These are phyloP conservation scores for Citeromyces nyonsensis DNA, from an alignment of 805 yeast genomes.

Conservation along the genomic window DNA sequence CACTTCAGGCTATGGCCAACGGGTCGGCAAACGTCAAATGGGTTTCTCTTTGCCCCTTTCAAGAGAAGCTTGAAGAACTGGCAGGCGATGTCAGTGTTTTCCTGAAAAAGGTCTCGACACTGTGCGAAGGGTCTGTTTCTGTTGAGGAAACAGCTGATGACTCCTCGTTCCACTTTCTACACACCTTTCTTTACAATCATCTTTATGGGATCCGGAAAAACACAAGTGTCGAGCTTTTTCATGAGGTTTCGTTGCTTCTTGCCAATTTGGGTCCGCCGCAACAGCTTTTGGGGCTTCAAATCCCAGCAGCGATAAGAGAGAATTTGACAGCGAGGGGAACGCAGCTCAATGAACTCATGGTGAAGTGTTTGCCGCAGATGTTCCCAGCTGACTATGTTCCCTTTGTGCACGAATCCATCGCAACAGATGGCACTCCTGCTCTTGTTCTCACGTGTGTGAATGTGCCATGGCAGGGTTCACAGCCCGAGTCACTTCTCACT, in stretches of 20 bases:
- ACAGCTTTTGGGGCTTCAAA: constrained; percentile 9
- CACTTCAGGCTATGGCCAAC: constrained; percentile 77
- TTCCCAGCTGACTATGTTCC: constrained; percentile 20
- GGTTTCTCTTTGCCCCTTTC: not conserved
- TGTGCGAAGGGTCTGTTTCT: too few species aligned
- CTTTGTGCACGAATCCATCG: constrained; percentile 46
- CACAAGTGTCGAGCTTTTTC: too few species aligned
- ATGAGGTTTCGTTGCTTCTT: too few species aligned
- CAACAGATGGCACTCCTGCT: constrained; percentile 61
- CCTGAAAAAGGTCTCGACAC: too few species aligned
- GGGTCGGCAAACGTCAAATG: constrained; percentile 33
- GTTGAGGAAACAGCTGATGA: too few species aligned
- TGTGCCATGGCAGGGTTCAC: constrained; percentile 16
- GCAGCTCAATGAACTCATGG: constrained; percentile 60
- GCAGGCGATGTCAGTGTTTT: not conserved
- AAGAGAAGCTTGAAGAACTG: not conserved
- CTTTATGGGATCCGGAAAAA: too few species aligned
- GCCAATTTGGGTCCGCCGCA: too few species aligned
- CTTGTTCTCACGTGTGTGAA: constrained; percentile 33
- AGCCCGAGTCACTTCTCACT: constrained; percentile 29
- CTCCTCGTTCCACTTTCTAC: too few species aligned
- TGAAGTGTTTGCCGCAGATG: constrained; percentile 38
- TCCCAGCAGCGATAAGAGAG: constrained; percentile 34
- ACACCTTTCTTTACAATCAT: too few species aligned
- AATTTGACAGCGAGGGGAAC: constrained; percentile 28